phyloP scores from a whole-genome alignment of 2,329 filamentous ascomycete species.

The Grosmannia huntii region DNA sequence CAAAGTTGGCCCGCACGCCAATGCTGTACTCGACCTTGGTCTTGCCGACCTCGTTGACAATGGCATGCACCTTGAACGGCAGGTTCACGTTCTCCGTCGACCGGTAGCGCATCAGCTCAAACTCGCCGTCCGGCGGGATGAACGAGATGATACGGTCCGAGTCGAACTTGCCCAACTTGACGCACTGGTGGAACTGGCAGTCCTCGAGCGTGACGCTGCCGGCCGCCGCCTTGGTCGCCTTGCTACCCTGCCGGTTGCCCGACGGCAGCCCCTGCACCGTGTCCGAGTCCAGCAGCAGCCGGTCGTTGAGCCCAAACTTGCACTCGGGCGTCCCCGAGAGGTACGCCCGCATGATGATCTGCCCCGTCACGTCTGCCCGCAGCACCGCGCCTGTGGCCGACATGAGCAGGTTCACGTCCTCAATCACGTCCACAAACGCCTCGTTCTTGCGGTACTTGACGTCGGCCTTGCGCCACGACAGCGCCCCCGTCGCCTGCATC shows the following conservation, averaged over 20 bases:
- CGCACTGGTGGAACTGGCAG: constrained; percentile 98
- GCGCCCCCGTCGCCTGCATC: constrained; percentile 94
- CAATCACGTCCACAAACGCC: constrained; percentile 97
- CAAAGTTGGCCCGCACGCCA: constrained; percentile 93
- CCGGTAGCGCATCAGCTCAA: constrained; percentile 97
- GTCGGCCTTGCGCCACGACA: constrained; percentile 93
- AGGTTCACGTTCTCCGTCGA: constrained; percentile 97
- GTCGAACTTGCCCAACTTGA: constrained; percentile 94
- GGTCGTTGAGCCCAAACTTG: constrained; percentile 96
- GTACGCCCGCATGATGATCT: constrained; percentile 98
- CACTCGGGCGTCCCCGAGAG: constrained; percentile 93
- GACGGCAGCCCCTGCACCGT: constrained; percentile 52
- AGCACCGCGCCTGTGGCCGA: constrained; percentile 94
- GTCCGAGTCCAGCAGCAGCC: constrained; percentile 75
- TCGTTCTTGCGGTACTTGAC: constrained; percentile 99
- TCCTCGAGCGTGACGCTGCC: constrained; percentile 94
- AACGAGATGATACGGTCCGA: constrained; percentile 94
- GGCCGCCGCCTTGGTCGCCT: constrained; percentile 88
- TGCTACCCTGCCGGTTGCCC: constrained; percentile 67
- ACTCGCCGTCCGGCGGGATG: constrained; percentile 91
- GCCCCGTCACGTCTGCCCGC: constrained; percentile 88
- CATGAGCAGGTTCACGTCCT: constrained; percentile 97
- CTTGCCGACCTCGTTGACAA: constrained; percentile 93
- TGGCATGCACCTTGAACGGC: constrained; percentile 96
- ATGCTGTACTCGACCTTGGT: constrained; percentile 99